A percentile compares a stretch with the other conserved stretches of the same genome.
These are phyloP conservation scores for Spergularia azorica DNA, from an alignment of 179 eudicot species.

Conservation along the genomic window DNA sequence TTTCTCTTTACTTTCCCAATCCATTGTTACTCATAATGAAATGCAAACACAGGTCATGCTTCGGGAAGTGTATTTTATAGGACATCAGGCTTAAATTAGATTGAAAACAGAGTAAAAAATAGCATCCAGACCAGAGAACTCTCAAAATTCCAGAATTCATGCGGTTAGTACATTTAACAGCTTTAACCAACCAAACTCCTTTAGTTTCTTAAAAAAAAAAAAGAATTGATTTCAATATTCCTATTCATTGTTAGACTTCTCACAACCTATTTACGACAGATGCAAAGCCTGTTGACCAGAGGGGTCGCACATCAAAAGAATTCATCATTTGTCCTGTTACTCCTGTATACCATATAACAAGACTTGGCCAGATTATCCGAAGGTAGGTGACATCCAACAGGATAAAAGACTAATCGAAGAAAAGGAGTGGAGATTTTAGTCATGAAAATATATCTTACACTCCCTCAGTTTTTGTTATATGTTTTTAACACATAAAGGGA, in stretches of 20 bases:
- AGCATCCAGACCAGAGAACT: not conserved
- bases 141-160: not conserved
- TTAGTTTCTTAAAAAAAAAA: not conserved
- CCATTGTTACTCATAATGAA: not conserved
- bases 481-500: no score
- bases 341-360: not conserved
- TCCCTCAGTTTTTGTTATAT: no score
- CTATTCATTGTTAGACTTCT: not conserved
- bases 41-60: not conserved
- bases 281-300: not conserved
- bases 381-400: not conserved
- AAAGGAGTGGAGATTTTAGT: no score
- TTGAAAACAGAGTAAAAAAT: not conserved
- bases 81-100: not conserved
- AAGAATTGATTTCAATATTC: not conserved
- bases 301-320: no score
- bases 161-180: not conserved
- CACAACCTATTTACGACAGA: not conserved
- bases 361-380: not conserved
- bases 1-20: not conserved
- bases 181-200: not conserved
- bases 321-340: no score
- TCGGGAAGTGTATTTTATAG: not conserved
- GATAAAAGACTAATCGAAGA: no score
- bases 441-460: no score